Evolutionary conservation across 2,329 filamentous ascomycete species (phyloP).

Genomic region (Hirsutella minnesotensis): DNA sequence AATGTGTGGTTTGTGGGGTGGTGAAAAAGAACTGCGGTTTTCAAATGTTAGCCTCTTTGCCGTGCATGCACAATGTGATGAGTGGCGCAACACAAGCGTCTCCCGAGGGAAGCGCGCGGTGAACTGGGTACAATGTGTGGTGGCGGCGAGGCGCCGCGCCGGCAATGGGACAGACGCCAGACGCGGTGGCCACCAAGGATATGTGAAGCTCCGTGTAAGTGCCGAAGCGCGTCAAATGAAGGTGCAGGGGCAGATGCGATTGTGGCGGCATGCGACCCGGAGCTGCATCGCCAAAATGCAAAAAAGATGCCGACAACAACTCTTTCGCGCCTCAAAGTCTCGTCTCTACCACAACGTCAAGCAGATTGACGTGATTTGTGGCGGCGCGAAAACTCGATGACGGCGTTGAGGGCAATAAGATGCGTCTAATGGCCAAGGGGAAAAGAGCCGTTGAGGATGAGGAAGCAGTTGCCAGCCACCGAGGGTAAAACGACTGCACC

Average conservation of each 20-base stretch:
- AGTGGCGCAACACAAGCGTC: neutral
- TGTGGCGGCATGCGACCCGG: conserved; percentile 10
- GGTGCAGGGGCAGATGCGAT: conserved; percentile 20
- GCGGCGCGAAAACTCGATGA: conserved; percentile 5
- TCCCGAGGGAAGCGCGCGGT: neutral
- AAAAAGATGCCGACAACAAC: conserved; percentile 14
- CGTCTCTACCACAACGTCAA: conserved; percentile 12
- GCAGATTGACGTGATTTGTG: conserved; percentile 11
- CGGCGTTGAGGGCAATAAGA: conserved; percentile 4
- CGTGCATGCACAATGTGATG: neutral
- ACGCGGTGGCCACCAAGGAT: neutral
- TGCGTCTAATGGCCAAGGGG: conserved; percentile 1
- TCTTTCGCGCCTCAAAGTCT: conserved; percentile 21
- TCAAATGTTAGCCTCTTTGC: neutral
- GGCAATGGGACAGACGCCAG: neutral
- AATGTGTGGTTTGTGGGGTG: conserved; percentile 12
- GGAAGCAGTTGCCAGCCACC: neutral
- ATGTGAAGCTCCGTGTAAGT: neutral
- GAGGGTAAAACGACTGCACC: neutral
- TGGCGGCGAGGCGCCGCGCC: conserved; percentile 1
- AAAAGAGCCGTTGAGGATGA: conserved; percentile 1
- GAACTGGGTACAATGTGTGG: conserved; percentile 9
- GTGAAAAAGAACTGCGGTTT: neutral
- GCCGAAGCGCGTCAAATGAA: conserved; percentile 4
- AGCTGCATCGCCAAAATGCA: neutral